Evolutionary conservation across 2,329 filamentous ascomycete species (phyloP).

Genomic region (Fusarium austroafricanum): DNA sequence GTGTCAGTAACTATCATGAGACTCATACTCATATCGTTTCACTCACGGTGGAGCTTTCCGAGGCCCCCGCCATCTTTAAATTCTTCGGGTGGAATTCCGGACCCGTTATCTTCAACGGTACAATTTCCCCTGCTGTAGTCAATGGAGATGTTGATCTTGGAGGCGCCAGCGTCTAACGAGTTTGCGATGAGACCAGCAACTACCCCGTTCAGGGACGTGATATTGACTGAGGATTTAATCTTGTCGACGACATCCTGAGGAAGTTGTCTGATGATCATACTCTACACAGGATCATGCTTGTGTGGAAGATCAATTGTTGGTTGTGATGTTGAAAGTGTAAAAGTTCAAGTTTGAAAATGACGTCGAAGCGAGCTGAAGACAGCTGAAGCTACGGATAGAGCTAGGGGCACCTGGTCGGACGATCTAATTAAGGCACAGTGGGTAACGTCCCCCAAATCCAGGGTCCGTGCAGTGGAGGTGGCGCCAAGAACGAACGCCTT

Average conservation of each 20-base stretch:
- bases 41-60: slow-evolving; percentile 77
- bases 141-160: slow-evolving; percentile 74
- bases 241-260: slow-evolving; percentile 78
- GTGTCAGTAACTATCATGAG: slow-evolving; percentile 10
- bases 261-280: slow-evolving; percentile 75
- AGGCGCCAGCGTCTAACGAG: slow-evolving; percentile 81
- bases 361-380: slow-evolving; percentile 32
- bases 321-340: slow-evolving; percentile 16
- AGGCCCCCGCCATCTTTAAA: slow-evolving; percentile 78
- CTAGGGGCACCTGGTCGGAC: slow-evolving; percentile 18
- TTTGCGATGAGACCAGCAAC: slow-evolving; percentile 82
- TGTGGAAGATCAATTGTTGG: not conserved
- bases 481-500: slow-evolving; percentile 38
- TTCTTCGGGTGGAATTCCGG: slow-evolving; percentile 78
- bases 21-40: not conserved
- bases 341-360: slow-evolving; percentile 22
- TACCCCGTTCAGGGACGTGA: slow-evolving; percentile 79
- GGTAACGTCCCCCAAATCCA: slow-evolving; percentile 36
- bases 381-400: slow-evolving; percentile 8
- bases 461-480: slow-evolving; percentile 40
- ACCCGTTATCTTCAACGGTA: slow-evolving; percentile 84
- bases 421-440: slow-evolving; percentile 40
- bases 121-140: slow-evolving; percentile 83
- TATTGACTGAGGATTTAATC: slow-evolving; percentile 85
- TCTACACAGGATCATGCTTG: slow-evolving; percentile 39